phyloP scores from a whole-genome alignment of 164 flowering plant genomes.

The Echeveria elegans region DNA sequence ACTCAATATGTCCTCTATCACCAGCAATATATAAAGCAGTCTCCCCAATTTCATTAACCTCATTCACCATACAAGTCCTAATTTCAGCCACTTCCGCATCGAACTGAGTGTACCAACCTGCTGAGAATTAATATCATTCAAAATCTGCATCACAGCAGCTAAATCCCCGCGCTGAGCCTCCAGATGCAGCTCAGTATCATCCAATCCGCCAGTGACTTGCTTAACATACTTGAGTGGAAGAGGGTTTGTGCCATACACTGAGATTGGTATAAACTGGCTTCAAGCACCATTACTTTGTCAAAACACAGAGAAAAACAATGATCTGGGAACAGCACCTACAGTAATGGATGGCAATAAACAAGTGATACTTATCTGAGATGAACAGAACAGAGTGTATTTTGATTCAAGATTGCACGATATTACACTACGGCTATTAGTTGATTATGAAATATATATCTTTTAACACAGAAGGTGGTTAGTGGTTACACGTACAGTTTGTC shows the following conservation, averaged over 20 bases:
- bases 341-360: too few species aligned
- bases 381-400: neutral
- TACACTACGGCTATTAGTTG: neutral
- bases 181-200: constrained; percentile 76
- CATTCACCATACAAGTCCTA: constrained; percentile 35
- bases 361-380: too few species aligned
- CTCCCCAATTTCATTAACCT: constrained; percentile 49
- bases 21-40: constrained; percentile 46
- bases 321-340: too few species aligned
- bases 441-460: neutral
- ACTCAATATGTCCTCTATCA: constrained; percentile 41
- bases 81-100: constrained; percentile 48
- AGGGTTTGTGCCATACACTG: constrained; percentile 65
- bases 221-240: constrained; percentile 80
- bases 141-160: constrained; percentile 28
- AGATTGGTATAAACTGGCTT: too few species aligned
- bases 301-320: too few species aligned
- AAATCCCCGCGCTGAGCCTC: constrained; percentile 69
- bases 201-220: constrained; percentile 80
- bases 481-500: too few species aligned
- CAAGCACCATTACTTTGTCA: too few species aligned
- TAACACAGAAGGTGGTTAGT: neutral
- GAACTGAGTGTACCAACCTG: constrained; percentile 28
- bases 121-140: constrained; percentile 32
- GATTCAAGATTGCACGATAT: neutral